Conservation (phyloP, 2,329 filamentous ascomycete genomes). For the Calonectria multiphialidica region DNA sequence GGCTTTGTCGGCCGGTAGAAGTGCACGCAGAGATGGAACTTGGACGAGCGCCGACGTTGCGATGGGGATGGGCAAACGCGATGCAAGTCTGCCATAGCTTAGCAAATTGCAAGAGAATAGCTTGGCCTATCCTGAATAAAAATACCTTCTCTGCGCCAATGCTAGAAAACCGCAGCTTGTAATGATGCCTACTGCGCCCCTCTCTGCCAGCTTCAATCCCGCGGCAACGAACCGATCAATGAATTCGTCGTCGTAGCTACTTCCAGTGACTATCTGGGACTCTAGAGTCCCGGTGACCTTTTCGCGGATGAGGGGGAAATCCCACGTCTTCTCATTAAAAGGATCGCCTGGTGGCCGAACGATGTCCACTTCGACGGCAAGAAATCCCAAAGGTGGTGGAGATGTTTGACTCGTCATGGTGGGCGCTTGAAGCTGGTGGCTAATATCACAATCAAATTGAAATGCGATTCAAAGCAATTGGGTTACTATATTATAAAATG, state of each 20-base stretch:
- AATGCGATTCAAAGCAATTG: neutral
- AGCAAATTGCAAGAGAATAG: neutral
- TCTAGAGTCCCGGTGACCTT: slow-evolving; percentile 45
- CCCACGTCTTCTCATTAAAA: slow-evolving; percentile 51
- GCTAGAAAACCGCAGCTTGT: slow-evolving; percentile 56
- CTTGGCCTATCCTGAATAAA: neutral
- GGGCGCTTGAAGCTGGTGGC: neutral
- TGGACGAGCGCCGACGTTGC: slow-evolving; percentile 52
- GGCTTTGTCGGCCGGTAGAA: slow-evolving; percentile 36
- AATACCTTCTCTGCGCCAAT: slow-evolving; percentile 48
- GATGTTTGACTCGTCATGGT: slow-evolving; percentile 7
- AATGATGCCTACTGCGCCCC: slow-evolving; percentile 51
- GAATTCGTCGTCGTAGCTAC: slow-evolving; percentile 47
- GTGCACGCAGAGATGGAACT: slow-evolving; percentile 46
- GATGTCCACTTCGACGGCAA: slow-evolving; percentile 50
- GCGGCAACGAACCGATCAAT: slow-evolving; percentile 50
- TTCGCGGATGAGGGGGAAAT: slow-evolving; percentile 52
- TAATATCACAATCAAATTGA: neutral
- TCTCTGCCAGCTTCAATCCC: slow-evolving; percentile 46
- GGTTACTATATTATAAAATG: neutral
- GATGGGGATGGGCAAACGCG: slow-evolving; percentile 49
- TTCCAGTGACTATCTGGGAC: slow-evolving; percentile 45
- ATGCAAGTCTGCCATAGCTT: slow-evolving; percentile 39
- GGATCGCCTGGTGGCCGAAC: slow-evolving; percentile 51
- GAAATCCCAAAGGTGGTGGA: slow-evolving; percentile 48